Percentiles rank a stretch among this genome's conserved stretches.
These are phyloP conservation scores for Fusarium irregulare DNA, from an alignment of 2,329 filamentous ascomycete genomes.

Conservation along the genomic window DNA sequence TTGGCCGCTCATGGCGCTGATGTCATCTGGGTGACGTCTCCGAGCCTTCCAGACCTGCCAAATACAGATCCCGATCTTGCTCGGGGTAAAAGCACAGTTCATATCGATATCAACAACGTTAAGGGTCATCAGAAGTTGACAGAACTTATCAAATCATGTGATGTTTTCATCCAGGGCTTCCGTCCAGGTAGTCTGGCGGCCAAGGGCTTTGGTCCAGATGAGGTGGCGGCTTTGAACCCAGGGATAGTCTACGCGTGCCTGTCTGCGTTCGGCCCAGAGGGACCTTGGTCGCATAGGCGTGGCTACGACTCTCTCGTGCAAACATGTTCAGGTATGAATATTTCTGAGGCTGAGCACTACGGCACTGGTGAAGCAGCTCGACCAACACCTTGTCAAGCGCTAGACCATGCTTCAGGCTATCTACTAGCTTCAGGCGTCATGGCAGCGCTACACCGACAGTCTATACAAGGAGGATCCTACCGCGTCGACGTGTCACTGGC, in stretches of 20 bases:
- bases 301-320: slow-evolving; percentile 2
- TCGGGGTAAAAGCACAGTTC: background rate
- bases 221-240: background rate
- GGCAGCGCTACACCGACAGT: background rate
- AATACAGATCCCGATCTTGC: background rate
- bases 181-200: background rate
- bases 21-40: background rate
- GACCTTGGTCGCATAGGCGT: background rate
- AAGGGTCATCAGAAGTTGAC: background rate
- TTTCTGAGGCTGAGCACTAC: slow-evolving; percentile 1
- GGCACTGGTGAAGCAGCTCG: background rate
- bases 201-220: background rate
- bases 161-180: slow-evolving; percentile 1
- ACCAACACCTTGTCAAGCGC: background rate
- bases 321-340: background rate
- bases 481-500: background rate
- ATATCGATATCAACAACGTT: background rate
- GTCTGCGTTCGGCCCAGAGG: slow-evolving; percentile 1
- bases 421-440: background rate
- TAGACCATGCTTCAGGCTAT: background rate
- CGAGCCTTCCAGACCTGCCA: background rate
- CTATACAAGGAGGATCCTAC: background rate
- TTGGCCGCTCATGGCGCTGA: background rate
- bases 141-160: background rate
- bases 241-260: background rate